Percentiles rank a stretch among this genome's conserved stretches.
Evolutionary conservation across 1,139 yeast species (phyloP).

Genomic region (Zygosaccharomyces pseudobailii): DNA sequence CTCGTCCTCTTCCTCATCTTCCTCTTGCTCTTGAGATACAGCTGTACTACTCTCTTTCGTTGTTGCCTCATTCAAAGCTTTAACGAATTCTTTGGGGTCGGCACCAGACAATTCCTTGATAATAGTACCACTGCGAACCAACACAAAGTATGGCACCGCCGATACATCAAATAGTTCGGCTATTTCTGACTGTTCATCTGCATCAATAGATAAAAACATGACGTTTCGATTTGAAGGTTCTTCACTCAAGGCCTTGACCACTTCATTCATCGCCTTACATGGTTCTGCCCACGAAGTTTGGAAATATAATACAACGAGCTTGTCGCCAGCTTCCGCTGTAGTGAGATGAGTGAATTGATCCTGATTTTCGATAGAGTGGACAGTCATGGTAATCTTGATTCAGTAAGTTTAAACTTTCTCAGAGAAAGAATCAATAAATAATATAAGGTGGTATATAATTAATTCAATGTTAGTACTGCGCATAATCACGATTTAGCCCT

Average conservation of each 20-base stretch:
- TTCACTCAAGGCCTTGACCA: slow-evolving; percentile 40
- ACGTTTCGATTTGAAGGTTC: slow-evolving; percentile 36
- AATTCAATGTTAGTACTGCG: not conserved
- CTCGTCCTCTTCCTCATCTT: slow-evolving; percentile 51
- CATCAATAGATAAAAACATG: slow-evolving; percentile 72
- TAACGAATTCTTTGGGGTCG: slow-evolving; percentile 85
- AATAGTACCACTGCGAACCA: slow-evolving; percentile 76
- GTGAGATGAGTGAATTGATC: slow-evolving; percentile 82
- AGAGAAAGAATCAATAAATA: too few species aligned
- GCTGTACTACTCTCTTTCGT: slow-evolving; percentile 6
- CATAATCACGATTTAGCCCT: not conserved
- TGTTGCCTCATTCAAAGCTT: slow-evolving; percentile 53
- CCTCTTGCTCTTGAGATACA: slow-evolving; percentile 22
- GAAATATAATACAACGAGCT: slow-evolving; percentile 75
- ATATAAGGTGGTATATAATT: too few species aligned
- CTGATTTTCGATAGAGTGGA: slow-evolving; percentile 70
- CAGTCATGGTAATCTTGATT: slow-evolving; percentile 52
- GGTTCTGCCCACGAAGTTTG: slow-evolving; percentile 97
- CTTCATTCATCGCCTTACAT: slow-evolving; percentile 48
- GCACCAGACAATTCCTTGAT: slow-evolving; percentile 90
- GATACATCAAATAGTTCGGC: slow-evolving; percentile 88
- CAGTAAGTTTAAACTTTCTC: too few species aligned
- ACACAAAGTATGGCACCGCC: slow-evolving; percentile 90
- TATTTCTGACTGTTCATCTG: slow-evolving; percentile 83
- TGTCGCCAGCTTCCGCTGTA: slow-evolving; percentile 51